Conservation (phyloP, 176 grass and related monocot genomes). For the Oryza longistaminata region DNA sequence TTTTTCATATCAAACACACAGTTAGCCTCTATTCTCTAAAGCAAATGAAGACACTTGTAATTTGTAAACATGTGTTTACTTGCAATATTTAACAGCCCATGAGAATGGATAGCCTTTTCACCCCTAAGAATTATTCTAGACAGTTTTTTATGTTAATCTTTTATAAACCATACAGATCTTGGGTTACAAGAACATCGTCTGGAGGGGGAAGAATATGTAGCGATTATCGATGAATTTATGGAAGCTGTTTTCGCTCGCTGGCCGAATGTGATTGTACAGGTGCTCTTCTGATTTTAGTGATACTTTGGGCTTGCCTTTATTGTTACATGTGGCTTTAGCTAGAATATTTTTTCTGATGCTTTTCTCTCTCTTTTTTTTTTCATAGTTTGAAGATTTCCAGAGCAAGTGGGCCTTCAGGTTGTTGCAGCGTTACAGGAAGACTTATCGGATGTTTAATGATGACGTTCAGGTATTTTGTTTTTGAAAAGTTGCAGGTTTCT, state of each 20-base stretch:
- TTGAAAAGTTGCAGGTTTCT: slow-evolving; percentile 21
- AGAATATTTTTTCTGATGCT: slow-evolving; percentile 7
- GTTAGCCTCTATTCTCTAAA: not conserved
- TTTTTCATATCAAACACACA: not conserved
- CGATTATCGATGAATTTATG: slow-evolving; percentile 99
- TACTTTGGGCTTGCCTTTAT: slow-evolving; percentile 5
- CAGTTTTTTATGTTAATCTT: slow-evolving; percentile 35
- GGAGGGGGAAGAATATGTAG: slow-evolving; percentile 96
- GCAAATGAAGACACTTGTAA: not conserved
- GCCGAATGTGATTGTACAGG: slow-evolving; percentile 99
- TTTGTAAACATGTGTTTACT: not conserved
- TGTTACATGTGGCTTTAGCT: slow-evolving; percentile 3
- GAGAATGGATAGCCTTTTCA: not conserved
- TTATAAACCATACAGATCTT: slow-evolving; percentile 51
- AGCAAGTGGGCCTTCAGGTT: slow-evolving; percentile 98
- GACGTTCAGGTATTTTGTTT: slow-evolving; percentile 80
- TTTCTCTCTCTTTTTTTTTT: not conserved
- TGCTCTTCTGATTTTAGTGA: slow-evolving; percentile 30
- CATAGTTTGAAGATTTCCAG: slow-evolving; percentile 99
- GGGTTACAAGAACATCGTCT: slow-evolving; percentile 89
- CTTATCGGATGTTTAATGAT: slow-evolving; percentile 98
- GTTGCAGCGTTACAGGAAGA: slow-evolving; percentile 90
- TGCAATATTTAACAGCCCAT: not conserved
- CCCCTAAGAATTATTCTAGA: slow-evolving; percentile 26
- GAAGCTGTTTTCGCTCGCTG: slow-evolving; percentile 92